Percentiles rank a stretch among this genome's conserved stretches.
These are phyloP conservation scores for Colletotrichum sp. DNA, from an alignment of 2,329 filamentous ascomycete genomes.

Conservation along the genomic window DNA sequence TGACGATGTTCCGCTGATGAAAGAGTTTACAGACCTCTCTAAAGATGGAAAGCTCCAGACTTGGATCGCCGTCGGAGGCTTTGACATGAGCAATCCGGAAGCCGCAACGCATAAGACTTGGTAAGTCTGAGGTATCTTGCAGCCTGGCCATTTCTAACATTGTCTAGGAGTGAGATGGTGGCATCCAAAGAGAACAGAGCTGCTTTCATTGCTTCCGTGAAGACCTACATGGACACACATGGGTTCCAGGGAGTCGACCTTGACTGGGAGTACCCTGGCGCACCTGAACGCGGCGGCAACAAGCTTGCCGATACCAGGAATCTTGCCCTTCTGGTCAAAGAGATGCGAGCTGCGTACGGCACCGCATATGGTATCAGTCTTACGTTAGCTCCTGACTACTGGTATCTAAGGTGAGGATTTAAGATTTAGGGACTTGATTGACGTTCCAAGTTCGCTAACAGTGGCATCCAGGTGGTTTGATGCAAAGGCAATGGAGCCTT, in stretches of 20 bases:
- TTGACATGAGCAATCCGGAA: background rate
- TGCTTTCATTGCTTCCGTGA: background rate
- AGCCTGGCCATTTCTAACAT: background rate
- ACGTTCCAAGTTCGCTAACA: background rate
- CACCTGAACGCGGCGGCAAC: background rate
- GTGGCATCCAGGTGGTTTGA: background rate
- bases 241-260: background rate
- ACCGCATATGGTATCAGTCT: background rate
- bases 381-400: background rate
- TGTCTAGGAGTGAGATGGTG: background rate
- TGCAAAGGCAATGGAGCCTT: background rate
- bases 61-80: background rate
- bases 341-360: background rate
- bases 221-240: background rate
- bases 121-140: rapidly evolving
- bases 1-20: background rate
- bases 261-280: background rate
- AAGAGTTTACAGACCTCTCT: constrained; percentile 32
- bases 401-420: background rate
- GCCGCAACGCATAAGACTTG: background rate
- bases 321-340: background rate
- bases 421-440: rapidly evolving
- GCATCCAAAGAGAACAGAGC: background rate
- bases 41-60: background rate
- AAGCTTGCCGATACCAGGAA: background rate